phyloP scores from a whole-genome alignment of 2,329 filamentous ascomycete species.

The Rutstroemia sp. region DNA sequence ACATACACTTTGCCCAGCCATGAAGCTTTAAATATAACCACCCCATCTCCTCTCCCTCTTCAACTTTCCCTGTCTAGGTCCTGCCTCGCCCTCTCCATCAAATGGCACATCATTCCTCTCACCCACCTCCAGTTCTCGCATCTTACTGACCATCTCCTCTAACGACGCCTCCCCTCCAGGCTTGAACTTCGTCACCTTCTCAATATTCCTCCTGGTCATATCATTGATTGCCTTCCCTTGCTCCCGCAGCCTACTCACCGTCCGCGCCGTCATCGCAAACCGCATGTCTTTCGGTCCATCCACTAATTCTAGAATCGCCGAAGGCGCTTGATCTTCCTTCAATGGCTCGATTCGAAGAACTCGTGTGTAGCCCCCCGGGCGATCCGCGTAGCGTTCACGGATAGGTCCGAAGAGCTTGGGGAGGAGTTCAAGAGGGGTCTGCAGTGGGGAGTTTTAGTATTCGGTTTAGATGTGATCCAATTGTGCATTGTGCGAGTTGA shows the following conservation, averaged over 20 bases:
- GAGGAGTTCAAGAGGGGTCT: constrained; percentile 63
- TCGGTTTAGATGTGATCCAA: not conserved
- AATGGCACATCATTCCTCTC: constrained; percentile 23
- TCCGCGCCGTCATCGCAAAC: constrained; percentile 86
- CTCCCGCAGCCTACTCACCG: constrained; percentile 58
- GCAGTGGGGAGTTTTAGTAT: constrained; percentile 13
- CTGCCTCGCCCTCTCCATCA: constrained; percentile 3
- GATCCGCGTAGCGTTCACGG: constrained; percentile 65
- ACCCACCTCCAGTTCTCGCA: constrained; percentile 32
- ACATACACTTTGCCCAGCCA: not conserved
- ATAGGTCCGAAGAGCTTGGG: constrained; percentile 86
- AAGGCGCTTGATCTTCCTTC: constrained; percentile 78
- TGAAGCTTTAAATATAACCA: constrained; percentile 2
- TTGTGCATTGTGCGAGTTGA: not conserved
- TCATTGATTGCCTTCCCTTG: constrained; percentile 55
- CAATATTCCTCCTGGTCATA: constrained; percentile 69
- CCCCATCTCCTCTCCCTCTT: constrained; percentile 8
- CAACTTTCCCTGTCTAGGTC: not conserved
- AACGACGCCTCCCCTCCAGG: constrained; percentile 59
- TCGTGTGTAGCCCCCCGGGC: constrained; percentile 90
- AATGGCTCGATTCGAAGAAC: constrained; percentile 87
- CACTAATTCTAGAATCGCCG: constrained; percentile 88
- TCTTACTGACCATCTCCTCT: constrained; percentile 51
- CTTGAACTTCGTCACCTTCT: constrained; percentile 75
- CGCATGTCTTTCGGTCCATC: constrained; percentile 91